phyloP scores from a whole-genome alignment of 2,329 filamentous ascomycete genomes.

The Cladosporium sp. region DNA sequence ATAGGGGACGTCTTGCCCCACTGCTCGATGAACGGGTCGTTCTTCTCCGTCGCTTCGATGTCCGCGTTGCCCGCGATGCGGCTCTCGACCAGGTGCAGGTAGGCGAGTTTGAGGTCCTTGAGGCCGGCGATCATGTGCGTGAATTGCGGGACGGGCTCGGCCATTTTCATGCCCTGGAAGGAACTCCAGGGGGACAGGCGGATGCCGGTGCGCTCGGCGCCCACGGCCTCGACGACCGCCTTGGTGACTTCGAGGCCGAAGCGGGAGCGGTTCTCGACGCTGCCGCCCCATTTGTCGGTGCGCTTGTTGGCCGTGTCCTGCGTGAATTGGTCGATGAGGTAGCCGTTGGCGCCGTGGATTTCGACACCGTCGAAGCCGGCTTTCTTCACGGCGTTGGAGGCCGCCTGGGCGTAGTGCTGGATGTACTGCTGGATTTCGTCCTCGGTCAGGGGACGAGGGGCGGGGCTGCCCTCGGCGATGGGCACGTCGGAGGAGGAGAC shows the following conservation, averaged over 20 bases:
- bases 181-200: slow-evolving; percentile 57
- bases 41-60: slow-evolving; percentile 34
- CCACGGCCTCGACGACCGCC: slow-evolving; percentile 48
- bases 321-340: slow-evolving; percentile 63
- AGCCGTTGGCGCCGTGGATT: slow-evolving; percentile 44
- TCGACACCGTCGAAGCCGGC: slow-evolving; percentile 62
- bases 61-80: slow-evolving; percentile 46
- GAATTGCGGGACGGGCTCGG: slow-evolving; percentile 61
- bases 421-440: slow-evolving; percentile 33
- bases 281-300: slow-evolving; percentile 46
- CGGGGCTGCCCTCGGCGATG: slow-evolving; percentile 32
- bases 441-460: slow-evolving; percentile 34
- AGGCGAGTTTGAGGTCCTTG: slow-evolving; percentile 53
- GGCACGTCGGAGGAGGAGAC: slow-evolving; percentile 33
- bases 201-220: slow-evolving; percentile 51
- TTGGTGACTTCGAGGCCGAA: slow-evolving; percentile 52
- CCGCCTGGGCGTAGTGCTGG: slow-evolving; percentile 38
- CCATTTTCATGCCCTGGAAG: slow-evolving; percentile 57
- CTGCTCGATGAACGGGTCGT: slow-evolving; percentile 44
- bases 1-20: slow-evolving; percentile 42
- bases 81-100: slow-evolving; percentile 59
- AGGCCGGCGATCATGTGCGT: slow-evolving; percentile 51
- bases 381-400: slow-evolving; percentile 40
- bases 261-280: slow-evolving; percentile 46
- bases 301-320: slow-evolving; percentile 55